phyloP scores from a whole-genome alignment of 257 asterid genomes.

The Eucommia ulmoides region DNA sequence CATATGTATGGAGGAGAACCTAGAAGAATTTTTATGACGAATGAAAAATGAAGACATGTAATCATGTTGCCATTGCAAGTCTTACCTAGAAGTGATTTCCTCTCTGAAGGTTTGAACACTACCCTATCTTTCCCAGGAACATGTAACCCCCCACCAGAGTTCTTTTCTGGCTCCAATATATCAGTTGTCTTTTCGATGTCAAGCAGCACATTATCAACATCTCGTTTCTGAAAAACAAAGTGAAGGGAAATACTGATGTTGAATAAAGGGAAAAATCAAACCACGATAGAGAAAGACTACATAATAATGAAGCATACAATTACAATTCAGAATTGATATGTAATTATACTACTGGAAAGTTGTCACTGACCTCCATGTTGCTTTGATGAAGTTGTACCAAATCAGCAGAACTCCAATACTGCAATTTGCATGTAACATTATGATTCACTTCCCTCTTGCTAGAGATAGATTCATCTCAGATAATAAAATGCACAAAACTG shows the following conservation, averaged over 20 bases:
- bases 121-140: constrained; percentile 58
- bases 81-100: constrained; percentile 69
- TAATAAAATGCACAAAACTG: no score
- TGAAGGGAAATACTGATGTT: neutral
- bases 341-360: neutral
- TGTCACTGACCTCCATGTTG: constrained; percentile 13
- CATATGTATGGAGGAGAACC: neutral
- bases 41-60: no score
- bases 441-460: no score
- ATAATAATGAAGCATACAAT: neutral
- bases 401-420: neutral
- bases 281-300: neutral
- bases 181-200: constrained; percentile 36
- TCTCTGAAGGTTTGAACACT: constrained; percentile 45
- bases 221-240: constrained; percentile 18
- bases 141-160: constrained; percentile 46
- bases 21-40: no score
- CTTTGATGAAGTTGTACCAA: neutral
- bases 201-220: constrained; percentile 16
- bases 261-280: neutral
- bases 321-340: neutral
- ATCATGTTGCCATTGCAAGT: no score
- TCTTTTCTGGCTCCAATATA: constrained; percentile 53
- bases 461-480: no score
- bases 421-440: neutral